A percentile compares a stretch with the other conserved stretches of the same genome.
Conservation (phyloP, 768 basidiomycete species). For the Suillus lakei region DNA sequence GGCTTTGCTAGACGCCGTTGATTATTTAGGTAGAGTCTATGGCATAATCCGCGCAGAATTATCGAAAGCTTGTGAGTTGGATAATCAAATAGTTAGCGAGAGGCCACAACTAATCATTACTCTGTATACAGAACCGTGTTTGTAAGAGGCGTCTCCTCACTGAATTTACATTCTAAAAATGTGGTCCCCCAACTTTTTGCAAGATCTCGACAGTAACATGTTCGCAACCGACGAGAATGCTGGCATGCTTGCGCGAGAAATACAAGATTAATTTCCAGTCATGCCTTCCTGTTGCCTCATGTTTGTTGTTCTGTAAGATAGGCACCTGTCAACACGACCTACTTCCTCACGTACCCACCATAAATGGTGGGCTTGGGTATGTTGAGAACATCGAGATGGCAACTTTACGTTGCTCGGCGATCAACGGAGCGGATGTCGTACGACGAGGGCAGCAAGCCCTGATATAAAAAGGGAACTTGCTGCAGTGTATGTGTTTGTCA, state of each 20-base stretch:
- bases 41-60: neutral
- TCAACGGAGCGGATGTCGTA: too few species aligned
- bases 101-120: neutral
- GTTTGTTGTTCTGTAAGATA: neutral
- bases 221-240: neutral
- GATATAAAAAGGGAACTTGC: too few species aligned
- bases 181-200: neutral
- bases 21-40: neutral
- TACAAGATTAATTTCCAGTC: neutral
- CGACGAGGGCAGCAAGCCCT: neutral
- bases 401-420: neutral
- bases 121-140: neutral
- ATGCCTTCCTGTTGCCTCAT: slow-evolving; percentile 7
- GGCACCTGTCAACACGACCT: neutral
- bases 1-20: neutral
- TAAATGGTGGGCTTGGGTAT: neutral
- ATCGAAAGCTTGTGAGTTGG: neutral
- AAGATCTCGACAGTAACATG: neutral
- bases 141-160: neutral
- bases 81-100: neutral
- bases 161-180: neutral
- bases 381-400: neutral
- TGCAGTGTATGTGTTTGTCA: neutral
- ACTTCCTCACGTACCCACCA: neutral
- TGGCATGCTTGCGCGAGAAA: neutral